phyloP scores from a whole-genome alignment of 1,284 basidiomycete species.

The Jaminaea rosea region DNA sequence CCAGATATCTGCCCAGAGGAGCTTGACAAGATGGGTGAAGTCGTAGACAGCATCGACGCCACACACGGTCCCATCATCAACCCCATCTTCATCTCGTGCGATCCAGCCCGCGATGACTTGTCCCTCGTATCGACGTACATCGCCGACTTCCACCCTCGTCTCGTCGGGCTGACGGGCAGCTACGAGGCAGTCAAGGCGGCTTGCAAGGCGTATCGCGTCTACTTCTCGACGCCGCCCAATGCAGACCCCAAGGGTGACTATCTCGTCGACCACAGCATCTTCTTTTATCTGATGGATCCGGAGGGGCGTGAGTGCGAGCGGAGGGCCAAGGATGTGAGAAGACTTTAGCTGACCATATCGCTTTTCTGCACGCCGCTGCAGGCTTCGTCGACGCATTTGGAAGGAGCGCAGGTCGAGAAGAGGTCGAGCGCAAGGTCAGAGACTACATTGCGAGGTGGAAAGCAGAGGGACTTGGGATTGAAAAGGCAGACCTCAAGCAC shows the following conservation, averaged over 20 bases:
- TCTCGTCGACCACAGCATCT: constrained; percentile 70
- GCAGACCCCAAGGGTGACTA: constrained; percentile 71
- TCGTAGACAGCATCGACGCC: constrained; percentile 64
- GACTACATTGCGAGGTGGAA: constrained; percentile 54
- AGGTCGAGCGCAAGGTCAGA: constrained; percentile 56
- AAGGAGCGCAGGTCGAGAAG: constrained; percentile 64
- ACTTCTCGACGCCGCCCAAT: constrained; percentile 86
- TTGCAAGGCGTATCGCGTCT: constrained; percentile 92
- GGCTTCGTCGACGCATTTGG: constrained; percentile 92
- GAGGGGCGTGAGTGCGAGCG: constrained; percentile 10
- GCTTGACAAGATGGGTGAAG: constrained; percentile 83
- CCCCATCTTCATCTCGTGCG: constrained; percentile 89
- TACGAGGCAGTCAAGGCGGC: constrained; percentile 77
- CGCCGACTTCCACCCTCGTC: constrained; percentile 69
- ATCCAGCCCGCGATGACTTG: constrained; percentile 81
- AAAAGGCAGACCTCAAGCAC: constrained; percentile 56
- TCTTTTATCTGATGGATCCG: constrained; percentile 98
- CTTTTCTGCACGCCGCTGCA: neutral
- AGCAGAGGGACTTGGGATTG: constrained; percentile 25
- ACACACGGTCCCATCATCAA: constrained; percentile 30
- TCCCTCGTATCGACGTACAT: constrained; percentile 53
- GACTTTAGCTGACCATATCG: neutral
- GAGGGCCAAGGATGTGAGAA: neutral
- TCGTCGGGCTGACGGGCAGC: constrained; percentile 77
- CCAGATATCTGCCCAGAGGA: constrained; percentile 98